These are phyloP conservation scores for Geotrichum restrictum DNA, from an alignment of 1,139 yeast genomes.

Conservation along the genomic window DNA sequence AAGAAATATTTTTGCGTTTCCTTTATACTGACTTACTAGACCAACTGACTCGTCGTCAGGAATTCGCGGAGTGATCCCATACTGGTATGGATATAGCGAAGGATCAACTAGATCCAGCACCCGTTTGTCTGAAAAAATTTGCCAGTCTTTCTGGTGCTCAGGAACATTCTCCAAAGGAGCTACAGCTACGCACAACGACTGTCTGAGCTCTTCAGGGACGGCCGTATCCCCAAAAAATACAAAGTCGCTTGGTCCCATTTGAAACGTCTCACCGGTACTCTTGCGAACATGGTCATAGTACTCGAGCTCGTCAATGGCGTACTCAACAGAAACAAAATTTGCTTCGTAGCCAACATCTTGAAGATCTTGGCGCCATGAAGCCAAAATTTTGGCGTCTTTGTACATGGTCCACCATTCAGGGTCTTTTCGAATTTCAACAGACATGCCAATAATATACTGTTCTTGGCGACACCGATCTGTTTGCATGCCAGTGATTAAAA, in stretches of 20 bases:
- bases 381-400: constrained; percentile 33
- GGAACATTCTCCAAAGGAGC: constrained; percentile 55
- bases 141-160: constrained; percentile 38
- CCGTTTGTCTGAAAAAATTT: constrained; percentile 40
- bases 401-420: constrained; percentile 41
- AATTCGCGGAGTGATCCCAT: constrained; percentile 39
- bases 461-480: too few relatives aligned
- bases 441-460: constrained; percentile 34
- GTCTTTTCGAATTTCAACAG: constrained; percentile 36
- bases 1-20: too few relatives aligned
- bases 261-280: constrained; percentile 18
- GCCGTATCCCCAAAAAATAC: constrained; percentile 22
- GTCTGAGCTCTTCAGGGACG: constrained; percentile 22
- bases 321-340: constrained; percentile 19
- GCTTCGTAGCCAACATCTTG: constrained; percentile 11
- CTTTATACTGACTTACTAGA: background rate
- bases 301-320: constrained; percentile 25
- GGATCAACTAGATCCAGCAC: constrained; percentile 48
- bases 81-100: constrained; percentile 43
- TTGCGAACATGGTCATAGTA: constrained; percentile 18
- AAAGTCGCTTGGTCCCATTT: constrained; percentile 17
- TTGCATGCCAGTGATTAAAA: too few relatives aligned
- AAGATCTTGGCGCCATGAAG: constrained; percentile 41
- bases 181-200: constrained; percentile 17
- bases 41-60: constrained; percentile 16